These are phyloP conservation scores for Fraxinus xanthoxyloides DNA, from an alignment of 305 asterid genomes.

Conservation along the genomic window DNA sequence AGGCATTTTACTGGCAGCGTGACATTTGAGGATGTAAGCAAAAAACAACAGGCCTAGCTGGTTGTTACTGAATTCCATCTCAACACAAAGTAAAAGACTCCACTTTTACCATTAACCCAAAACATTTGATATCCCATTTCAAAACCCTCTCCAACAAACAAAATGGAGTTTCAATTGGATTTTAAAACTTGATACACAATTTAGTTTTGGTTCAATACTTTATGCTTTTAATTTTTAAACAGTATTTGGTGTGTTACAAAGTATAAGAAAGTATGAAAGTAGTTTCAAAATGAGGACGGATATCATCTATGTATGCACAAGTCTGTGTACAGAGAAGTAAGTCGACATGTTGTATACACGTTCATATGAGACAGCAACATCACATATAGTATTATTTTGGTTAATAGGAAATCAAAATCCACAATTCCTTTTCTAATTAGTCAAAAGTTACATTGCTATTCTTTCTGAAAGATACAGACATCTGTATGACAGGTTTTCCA, in stretches of 20 bases:
- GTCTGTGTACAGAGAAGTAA: not conserved
- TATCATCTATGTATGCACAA: not conserved
- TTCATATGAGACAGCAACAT: not conserved
- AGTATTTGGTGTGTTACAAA: not conserved
- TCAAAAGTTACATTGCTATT: not conserved
- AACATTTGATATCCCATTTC: not conserved
- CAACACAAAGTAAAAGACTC: not conserved
- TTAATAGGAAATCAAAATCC: not conserved
- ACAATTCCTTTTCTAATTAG: not conserved
- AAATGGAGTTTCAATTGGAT: not conserved
- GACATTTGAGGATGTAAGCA: not conserved
- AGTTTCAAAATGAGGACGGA: not conserved
- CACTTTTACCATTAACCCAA: not conserved
- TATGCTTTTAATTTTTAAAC: not conserved
- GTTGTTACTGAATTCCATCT: not conserved
- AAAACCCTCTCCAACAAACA: not conserved
- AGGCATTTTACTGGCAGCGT: not conserved
- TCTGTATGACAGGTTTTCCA: not conserved
- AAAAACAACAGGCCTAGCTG: not conserved
- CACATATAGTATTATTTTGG: not conserved
- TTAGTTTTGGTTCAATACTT: not conserved
- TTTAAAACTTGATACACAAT: not conserved
- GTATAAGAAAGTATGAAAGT: not conserved
- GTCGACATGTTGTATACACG: not conserved
- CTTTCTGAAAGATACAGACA: not conserved